Evolutionary conservation across 495 filamentous ascomycete species (phyloP), one percentile per base, ranked within the genome.

Genomic region (Tuber borchii): DNA sequence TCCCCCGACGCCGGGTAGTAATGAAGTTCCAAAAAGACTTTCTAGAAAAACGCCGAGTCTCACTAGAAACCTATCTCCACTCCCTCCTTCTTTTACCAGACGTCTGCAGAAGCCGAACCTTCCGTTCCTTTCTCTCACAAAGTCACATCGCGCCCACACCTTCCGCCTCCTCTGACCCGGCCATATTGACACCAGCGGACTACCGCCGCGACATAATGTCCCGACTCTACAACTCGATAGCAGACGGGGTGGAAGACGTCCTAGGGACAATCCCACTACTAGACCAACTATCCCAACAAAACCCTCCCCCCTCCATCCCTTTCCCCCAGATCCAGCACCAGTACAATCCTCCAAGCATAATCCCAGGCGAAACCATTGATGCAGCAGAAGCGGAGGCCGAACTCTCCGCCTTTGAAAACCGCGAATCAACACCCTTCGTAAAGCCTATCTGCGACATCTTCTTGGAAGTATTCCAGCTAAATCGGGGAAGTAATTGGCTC

Each of bases 381-480:
- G 89, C 90, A 1, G 93, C 92, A 4, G 96, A 99, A 85, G 95
- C 95, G 2, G 94, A 98, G 83, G 94, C 94, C 0, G 96, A 99
- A 84, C 86, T 99, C 37, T 92, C 92, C 69, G 96, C 96, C 8
- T 98, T 97, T 78, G 95, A 97, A 81, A 90, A 93, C 77, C 90
- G 91, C 75, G 93, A 97, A 79, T 86, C 93, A 0, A 93, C 97
- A 82, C 96, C 96, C 10, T 97, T 99, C 83, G 94, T 99, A 78
- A 98, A 97, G 82, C 96, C 96, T 12, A 97, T 99, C 77, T 97
- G 94, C 84, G 95, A 99, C 83, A 89, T 98, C 73, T 99, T 99
- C 84, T 90, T 98, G 56, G 96, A 98, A 85, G 88, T 93, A 17
- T 99, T 99, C 83, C 94, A 97, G 82, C 88, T 98, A 40, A 97